phyloP scores from a whole-genome alignment of 352 stramenopile genomes.

The Phytophthora ohioensis region DNA sequence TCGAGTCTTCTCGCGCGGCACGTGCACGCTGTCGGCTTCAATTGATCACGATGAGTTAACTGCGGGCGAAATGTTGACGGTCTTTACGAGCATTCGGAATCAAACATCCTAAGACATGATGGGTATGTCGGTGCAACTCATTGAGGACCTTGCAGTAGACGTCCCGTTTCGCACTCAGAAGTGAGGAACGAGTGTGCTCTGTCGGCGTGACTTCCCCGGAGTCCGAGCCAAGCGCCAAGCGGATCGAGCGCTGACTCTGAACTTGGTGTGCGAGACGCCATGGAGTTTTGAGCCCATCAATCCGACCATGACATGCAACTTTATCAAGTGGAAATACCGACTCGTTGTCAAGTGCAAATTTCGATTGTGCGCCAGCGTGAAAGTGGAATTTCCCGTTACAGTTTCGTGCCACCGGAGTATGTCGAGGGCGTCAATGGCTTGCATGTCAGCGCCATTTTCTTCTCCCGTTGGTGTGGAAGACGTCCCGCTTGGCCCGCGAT shows the following conservation, averaged over 20 bases:
- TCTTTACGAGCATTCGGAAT: constrained; percentile 13
- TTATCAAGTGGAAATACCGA: constrained; percentile 29
- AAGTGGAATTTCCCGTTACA: constrained; percentile 21
- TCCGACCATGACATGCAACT: constrained; percentile 25
- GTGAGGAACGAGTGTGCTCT: constrained; percentile 14
- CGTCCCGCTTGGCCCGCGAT: too few relatives aligned
- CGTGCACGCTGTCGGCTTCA: constrained; percentile 20
- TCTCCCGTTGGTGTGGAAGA: background rate
- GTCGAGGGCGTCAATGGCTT: constrained; percentile 9
- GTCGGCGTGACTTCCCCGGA: constrained; percentile 20
- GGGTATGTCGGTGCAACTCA: constrained; percentile 16
- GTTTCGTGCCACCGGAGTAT: constrained; percentile 2
- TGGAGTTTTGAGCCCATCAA: constrained; percentile 28
- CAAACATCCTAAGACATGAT: constrained; percentile 25
- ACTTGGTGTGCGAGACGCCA: constrained; percentile 19
- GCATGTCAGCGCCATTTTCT: constrained; percentile 12
- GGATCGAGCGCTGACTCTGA: constrained; percentile 20
- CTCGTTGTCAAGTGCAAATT: constrained; percentile 20
- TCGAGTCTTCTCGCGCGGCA: constrained; percentile 21
- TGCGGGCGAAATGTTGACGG: constrained; percentile 17
- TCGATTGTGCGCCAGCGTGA: constrained; percentile 5
- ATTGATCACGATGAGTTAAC: constrained; percentile 22
- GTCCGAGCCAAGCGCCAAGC: constrained; percentile 4
- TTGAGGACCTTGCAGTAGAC: constrained; percentile 28
- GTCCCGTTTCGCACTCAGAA: constrained; percentile 30